Conservation (phyloP, 805 yeast genomes). For the Crinitomyces ghanaensis region DNA sequence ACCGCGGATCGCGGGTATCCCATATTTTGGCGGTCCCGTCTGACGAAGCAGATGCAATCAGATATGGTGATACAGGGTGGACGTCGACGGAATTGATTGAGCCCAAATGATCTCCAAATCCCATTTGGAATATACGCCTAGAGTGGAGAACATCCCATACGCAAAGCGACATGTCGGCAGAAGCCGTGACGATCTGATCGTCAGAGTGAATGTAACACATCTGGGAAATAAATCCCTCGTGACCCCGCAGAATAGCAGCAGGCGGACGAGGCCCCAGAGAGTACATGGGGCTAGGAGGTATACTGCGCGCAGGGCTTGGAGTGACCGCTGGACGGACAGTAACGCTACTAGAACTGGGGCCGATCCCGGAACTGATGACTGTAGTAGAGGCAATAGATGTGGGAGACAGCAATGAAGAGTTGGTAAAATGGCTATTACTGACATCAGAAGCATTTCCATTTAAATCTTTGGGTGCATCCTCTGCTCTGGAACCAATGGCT, state of each 20-base stretch:
- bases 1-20: conserved; percentile 58
- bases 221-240: conserved; percentile 70
- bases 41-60: conserved; percentile 60
- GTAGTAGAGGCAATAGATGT: conserved; percentile 1
- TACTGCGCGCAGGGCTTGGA: not conserved
- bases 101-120: conserved; percentile 30
- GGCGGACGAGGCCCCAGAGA: too few species aligned
- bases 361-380: not conserved
- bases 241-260: conserved; percentile 58
- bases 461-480: too few species aligned
- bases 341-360: not conserved
- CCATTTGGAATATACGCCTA: conserved; percentile 25
- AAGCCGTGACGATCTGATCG: conserved; percentile 48
- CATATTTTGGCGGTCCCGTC: conserved; percentile 65
- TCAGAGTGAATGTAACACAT: conserved; percentile 57
- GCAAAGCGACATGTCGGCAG: conserved; percentile 73
- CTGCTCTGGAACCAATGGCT: too few species aligned
- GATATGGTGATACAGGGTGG: conserved; percentile 46
- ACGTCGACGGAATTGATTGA: conserved; percentile 45
- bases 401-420: too few species aligned
- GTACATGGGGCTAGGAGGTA: too few species aligned
- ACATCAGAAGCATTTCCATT: too few species aligned
- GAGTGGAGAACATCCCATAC: conserved; percentile 71
- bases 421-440: too few species aligned
- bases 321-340: not conserved